A percentile compares a stretch with the other conserved stretches of the same genome.
These are phyloP conservation scores for Sporothrix protearum DNA, from an alignment of 2,329 filamentous ascomycete genomes.

Conservation along the genomic window DNA sequence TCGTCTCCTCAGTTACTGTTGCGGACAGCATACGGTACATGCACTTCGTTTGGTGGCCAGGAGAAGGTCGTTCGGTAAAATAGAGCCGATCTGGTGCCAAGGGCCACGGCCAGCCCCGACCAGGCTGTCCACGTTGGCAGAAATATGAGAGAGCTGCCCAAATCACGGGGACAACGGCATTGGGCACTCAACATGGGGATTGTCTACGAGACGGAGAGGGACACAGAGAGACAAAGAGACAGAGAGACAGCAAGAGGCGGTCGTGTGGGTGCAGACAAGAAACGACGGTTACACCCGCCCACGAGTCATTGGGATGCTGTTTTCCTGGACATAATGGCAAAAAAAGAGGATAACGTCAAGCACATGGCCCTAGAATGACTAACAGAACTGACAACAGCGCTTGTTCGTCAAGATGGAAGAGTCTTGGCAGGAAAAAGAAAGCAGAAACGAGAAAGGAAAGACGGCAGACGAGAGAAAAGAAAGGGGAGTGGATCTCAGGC, in stretches of 20 bases:
- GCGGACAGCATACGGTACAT: not conserved
- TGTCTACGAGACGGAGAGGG: not conserved
- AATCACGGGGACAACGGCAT: not conserved
- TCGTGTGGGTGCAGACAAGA: not conserved
- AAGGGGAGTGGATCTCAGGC: not conserved
- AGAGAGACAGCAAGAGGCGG: not conserved
- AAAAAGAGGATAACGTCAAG: not conserved
- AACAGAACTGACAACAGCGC: not conserved
- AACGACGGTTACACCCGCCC: not conserved
- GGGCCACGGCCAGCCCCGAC: not conserved
- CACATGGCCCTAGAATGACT: not conserved
- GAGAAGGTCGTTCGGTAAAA: not conserved
- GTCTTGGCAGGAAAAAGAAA: not conserved
- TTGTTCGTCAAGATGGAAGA: not conserved
- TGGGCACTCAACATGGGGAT: not conserved
- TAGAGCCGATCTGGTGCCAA: conserved; percentile 11
- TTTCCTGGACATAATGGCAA: not conserved
- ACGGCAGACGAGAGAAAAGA: not conserved
- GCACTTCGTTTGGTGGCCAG: conserved; percentile 3
- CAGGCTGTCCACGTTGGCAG: not conserved
- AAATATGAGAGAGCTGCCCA: not conserved
- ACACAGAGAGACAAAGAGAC: not conserved
- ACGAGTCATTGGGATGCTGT: not conserved
- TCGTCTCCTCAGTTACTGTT: not conserved
- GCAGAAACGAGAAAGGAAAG: not conserved